Conservation (phyloP, 208 protist species). For the Phytomonas sp. region DNA sequence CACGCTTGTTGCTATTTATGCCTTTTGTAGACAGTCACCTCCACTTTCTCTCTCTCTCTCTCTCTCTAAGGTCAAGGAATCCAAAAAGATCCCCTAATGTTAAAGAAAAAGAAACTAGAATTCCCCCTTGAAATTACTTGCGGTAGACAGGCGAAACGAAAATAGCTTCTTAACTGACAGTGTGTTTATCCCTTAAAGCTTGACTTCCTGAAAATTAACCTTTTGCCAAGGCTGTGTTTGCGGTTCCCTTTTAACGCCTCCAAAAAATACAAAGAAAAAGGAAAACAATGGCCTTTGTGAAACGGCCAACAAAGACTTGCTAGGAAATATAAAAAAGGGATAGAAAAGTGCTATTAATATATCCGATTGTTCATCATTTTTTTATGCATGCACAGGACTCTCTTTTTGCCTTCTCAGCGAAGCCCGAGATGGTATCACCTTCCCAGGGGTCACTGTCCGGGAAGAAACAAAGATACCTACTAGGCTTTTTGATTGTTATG, state of each 20-base stretch:
- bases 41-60: constrained; percentile 6
- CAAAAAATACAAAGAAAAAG: background rate
- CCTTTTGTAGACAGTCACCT: background rate
- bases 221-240: background rate
- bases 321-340: constrained; percentile 16
- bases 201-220: background rate
- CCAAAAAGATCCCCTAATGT: background rate
- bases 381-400: background rate
- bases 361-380: background rate
- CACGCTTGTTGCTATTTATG: background rate
- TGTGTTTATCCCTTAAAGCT: background rate
- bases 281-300: background rate
- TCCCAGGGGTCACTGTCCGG: background rate
- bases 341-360: background rate
- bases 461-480: background rate
- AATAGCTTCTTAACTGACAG: background rate
- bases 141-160: background rate
- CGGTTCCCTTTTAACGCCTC: background rate
- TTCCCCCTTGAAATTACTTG: background rate
- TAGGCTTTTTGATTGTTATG: background rate
- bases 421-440: background rate
- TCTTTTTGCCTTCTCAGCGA: background rate
- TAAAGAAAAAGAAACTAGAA: background rate
- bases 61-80: background rate
- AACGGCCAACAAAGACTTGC: background rate